These are phyloP conservation scores for Nasturtium officinale DNA, from an alignment of 345 rosid genomes.

Conservation along the genomic window DNA sequence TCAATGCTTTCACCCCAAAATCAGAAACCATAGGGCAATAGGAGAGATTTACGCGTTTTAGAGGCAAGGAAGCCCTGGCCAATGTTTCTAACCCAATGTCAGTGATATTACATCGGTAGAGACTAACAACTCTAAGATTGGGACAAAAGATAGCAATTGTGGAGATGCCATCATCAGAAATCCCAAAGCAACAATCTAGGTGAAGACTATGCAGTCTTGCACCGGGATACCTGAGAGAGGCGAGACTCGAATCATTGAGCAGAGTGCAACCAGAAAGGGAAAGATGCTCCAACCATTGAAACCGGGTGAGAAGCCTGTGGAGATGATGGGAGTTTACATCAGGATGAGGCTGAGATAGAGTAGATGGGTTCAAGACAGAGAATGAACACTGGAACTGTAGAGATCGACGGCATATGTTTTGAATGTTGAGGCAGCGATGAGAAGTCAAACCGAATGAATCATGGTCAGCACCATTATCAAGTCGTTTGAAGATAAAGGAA, in stretches of 20 bases:
- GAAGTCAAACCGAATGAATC: constrained; percentile 83
- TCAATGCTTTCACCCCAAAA: constrained; percentile 50
- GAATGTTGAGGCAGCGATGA: constrained; percentile 67
- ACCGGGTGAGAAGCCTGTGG: constrained; percentile 61
- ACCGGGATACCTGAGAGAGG: constrained; percentile 51
- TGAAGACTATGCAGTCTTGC: constrained; percentile 53
- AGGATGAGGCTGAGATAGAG: constrained; percentile 44
- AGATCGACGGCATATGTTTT: constrained; percentile 54
- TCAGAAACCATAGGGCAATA: constrained; percentile 60
- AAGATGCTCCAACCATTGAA: constrained; percentile 57
- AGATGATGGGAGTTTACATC: constrained; percentile 52
- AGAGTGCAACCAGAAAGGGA: constrained; percentile 69
- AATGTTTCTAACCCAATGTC: constrained; percentile 60
- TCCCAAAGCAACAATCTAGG: constrained; percentile 66
- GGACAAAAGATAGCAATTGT: constrained; percentile 58
- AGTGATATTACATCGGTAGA: constrained; percentile 58
- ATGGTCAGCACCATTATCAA: constrained; percentile 51
- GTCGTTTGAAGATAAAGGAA: constrained; percentile 55
- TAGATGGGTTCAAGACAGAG: constrained; percentile 32
- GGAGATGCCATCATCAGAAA: constrained; percentile 63
- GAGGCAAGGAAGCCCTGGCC: constrained; percentile 48
- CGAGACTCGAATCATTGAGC: constrained; percentile 60
- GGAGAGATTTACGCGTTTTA: constrained; percentile 60
- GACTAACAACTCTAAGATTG: constrained; percentile 53
- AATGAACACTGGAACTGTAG: constrained; percentile 63